Evolutionary conservation across 306 rosid species (phyloP), one percentile per base, ranked within the genome.

Genomic region (Malus asiatica): DNA sequence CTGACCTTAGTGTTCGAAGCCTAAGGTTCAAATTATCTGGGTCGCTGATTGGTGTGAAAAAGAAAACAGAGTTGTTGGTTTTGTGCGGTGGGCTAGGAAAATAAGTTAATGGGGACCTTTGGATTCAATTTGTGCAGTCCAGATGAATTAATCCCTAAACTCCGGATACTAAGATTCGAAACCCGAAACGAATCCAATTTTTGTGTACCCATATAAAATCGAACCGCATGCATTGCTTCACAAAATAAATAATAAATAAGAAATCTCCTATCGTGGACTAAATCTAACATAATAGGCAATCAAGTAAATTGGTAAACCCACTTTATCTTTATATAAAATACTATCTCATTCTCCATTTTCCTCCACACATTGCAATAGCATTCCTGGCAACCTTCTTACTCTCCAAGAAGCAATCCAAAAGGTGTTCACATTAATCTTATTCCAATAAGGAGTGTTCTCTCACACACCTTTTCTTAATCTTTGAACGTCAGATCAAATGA

Each of bases 161-260:
- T 35, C 0, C 0, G 0, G 2, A 6, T 8, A 35, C 2, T 35
- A 35, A 35, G 1, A 0, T 35, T 0, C 40, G 8, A 1, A 35
- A 35, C 40, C 0, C 40, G 2, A 1, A 35, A 35, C 40, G 2
- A 35, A 35, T 35, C 8, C 2, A 6, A 35, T 35, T 35, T 35
- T 0, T 48, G 20, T 15, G 8, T 14, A 48, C 20, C 55, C 20
- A 8, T 6, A 5, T 19, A 5, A 48, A 48, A 48, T 18, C 20
- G 19, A 18, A 48, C 20, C 8, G 2, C 55, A 15, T 15, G 5
- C 55, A 48, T 4, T 48, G 55, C 55, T 48, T 48, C 8, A 5
- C 55, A 16, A 4, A 35, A 6, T 35, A 35, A 35, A 35, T 35
- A 48, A 48, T 15, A 16, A 48, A 6, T 48, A 15, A 15, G 8